Base-by-base conservation (phyloP, 2,329 filamentous ascomycete species). In the Cylindrodendrum hubeiense region DNA sequence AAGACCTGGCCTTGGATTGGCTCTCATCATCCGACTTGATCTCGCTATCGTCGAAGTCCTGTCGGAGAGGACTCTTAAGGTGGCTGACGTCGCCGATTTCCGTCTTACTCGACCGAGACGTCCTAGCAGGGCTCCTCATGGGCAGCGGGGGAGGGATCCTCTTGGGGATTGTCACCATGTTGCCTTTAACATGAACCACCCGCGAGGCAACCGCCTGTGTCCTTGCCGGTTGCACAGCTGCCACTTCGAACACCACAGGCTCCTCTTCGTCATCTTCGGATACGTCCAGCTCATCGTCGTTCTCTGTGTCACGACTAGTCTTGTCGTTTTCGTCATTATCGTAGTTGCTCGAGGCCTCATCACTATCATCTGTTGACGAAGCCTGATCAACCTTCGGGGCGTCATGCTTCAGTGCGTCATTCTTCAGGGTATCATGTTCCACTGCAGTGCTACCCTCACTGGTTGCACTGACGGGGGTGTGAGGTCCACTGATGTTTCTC, bases 101-200 rank as follows among this genome's bases (percentile, higher is more conserved):
- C 78, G 86, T 76, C 75, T 82, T 85, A 71, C 83, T 83, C 3
- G 80, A 82, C 44, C 84, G 80, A 4, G 87, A 89, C 22, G 79
- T 76, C 84, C 93, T 71, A 78, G 90, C 90, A 1, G 93, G 91
- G 75, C 92, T 97, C 51, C 94, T 86, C 3, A 89, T 86, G 1
- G 95, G 95, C 13, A 97, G 86, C 9, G 92, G 90, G 2, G 95
- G 94, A 1, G 93, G 89, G 1, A 90, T 80, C 37, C 94, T 88
- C 80, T 95, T 97, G 13, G 93, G 90, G 63, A 98, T 97, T 49
- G 89, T 94, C 28, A 98, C 93, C 54, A 98, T 84, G 54, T 91
- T 91, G 24, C 94, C 93, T 75, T 93, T 91, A 41, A 89, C 91
- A 30, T 87, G 85, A 61, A 94, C 89, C 60, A 89, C 86, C 58